Base-by-base conservation (phyloP, 352 stramenopile species). In the Phytophthora foliorum region DNA sequence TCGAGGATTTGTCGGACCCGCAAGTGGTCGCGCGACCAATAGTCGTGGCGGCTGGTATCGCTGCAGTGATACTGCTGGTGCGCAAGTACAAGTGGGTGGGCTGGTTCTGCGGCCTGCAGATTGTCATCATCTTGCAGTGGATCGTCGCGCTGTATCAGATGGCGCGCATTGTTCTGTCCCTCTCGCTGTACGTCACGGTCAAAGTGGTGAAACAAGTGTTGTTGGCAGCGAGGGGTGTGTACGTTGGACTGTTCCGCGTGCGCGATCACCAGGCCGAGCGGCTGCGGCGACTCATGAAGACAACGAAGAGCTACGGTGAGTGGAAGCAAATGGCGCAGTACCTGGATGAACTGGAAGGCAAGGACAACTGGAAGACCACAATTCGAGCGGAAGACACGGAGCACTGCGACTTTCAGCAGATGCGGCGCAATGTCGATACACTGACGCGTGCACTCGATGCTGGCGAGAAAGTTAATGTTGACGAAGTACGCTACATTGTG, bases 131-230 rank as follows among this genome's bases (percentile, higher is more conserved):
- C 31, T 51, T 89, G 50, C 82, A 91, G 62, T 90, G 80, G 82
- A 67, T 85, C 54, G 63, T 90, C 14, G 84, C 84, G 19, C 64
- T 92, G 31, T 92, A 92, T 56, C 82, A 91, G 52, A 76, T 90
- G 62, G 54, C 70, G 19, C 82, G 84, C 42, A 91, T 92, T 29
- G 61, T 74, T n/a, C 29, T 91, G 8, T 91, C 84, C 1, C 60
- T 92, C 36, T 74, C 59, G 25, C 64, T 70, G 19, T 90, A 90
- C 57, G 39, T 89, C 21, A 54, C 71, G 5, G 70, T 92, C 22
- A 92, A 90, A 50, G 55, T 70, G 13, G 27, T 75, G 49, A 90
- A 90, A 53, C 77, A 76, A 55, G 60, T 75, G 27, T 39, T 83
- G 9, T 67, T 71, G 21, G 22, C 54, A 13, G 42, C 51, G 17